Conservation (phyloP, 2,329 filamentous ascomycete species). For the Ascosphaera acerosa region DNA sequence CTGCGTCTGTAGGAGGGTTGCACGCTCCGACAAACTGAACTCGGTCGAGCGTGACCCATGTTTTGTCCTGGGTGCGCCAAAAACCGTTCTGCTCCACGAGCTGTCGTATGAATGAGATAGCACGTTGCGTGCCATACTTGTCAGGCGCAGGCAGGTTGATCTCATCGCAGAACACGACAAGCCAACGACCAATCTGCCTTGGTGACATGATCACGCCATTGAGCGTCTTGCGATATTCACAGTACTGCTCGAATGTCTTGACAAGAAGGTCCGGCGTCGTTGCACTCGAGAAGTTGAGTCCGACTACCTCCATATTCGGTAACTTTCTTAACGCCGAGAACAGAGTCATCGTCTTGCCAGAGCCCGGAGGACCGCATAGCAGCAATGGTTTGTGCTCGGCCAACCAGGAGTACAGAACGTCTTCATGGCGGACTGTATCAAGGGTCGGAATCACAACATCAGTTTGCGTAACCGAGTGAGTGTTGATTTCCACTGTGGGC, state of each 20-base stretch:
- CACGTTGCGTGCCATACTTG: slow-evolving; percentile 89
- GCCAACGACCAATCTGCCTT: slow-evolving; percentile 88
- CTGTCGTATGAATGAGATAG: slow-evolving; percentile 90
- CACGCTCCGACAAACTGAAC: slow-evolving; percentile 98
- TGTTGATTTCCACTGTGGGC: slow-evolving; percentile 86
- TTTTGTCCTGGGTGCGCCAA: slow-evolving; percentile 93
- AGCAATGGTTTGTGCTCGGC: slow-evolving; percentile 94
- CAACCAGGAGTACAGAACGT: slow-evolving; percentile 98
- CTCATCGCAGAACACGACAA: slow-evolving; percentile 97
- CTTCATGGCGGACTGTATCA: slow-evolving; percentile 91
- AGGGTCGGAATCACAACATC: slow-evolving; percentile 96
- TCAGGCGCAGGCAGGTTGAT: slow-evolving; percentile 97
- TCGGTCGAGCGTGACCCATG: slow-evolving; percentile 89
- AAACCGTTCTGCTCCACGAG: slow-evolving; percentile 98
- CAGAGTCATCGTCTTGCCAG: slow-evolving; percentile 98
- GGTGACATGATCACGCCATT: slow-evolving; percentile 91
- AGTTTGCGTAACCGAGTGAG: slow-evolving; percentile 90
- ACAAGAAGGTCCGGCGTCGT: slow-evolving; percentile 93
- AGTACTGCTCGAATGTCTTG: slow-evolving; percentile 99
- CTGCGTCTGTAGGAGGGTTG: slow-evolving; percentile 92
- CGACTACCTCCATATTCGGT: slow-evolving; percentile 96
- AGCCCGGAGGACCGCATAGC: slow-evolving; percentile 90
- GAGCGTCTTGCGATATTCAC: slow-evolving; percentile 96
- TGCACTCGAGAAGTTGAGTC: slow-evolving; percentile 96
- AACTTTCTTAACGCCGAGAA: slow-evolving; percentile 94